These are phyloP conservation scores for Monosporascus sp. DNA, from an alignment of 2,329 filamentous ascomycete genomes.

Conservation along the genomic window DNA sequence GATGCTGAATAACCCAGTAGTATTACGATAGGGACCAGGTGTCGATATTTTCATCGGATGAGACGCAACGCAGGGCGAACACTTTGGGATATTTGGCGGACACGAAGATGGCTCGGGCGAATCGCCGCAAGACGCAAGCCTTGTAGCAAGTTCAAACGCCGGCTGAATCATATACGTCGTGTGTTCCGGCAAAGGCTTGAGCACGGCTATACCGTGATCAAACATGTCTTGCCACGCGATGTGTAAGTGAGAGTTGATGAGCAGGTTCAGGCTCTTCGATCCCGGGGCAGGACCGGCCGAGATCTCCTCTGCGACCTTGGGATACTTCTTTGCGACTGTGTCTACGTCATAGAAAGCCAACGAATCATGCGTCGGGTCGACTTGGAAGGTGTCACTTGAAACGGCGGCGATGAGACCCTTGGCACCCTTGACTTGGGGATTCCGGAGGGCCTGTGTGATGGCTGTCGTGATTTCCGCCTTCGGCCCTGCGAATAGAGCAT, in stretches of 20 bases:
- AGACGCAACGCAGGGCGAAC: slow-evolving; percentile 65
- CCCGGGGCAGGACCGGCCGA: slow-evolving; percentile 52
- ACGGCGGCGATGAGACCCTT: slow-evolving; percentile 61
- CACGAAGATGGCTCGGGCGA: slow-evolving; percentile 72
- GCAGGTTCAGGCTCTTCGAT: slow-evolving; percentile 59
- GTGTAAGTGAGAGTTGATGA: slow-evolving; percentile 84
- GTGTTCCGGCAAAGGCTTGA: slow-evolving; percentile 73
- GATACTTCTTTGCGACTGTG: slow-evolving; percentile 61
- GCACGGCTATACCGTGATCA: slow-evolving; percentile 68
- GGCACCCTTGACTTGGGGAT: slow-evolving; percentile 47
- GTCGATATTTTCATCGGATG: slow-evolving; percentile 63
- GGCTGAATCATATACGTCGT: slow-evolving; percentile 68
- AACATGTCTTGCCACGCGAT: slow-evolving; percentile 78
- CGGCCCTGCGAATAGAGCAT: slow-evolving; percentile 68
- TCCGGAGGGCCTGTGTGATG: slow-evolving; percentile 55
- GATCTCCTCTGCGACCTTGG: slow-evolving; percentile 59
- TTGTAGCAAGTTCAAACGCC: slow-evolving; percentile 66
- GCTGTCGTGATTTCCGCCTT: slow-evolving; percentile 58
- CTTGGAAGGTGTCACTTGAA: slow-evolving; percentile 53
- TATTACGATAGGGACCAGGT: slow-evolving; percentile 64
- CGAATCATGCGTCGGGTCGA: slow-evolving; percentile 59
- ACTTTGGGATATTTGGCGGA: slow-evolving; percentile 73
- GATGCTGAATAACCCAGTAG: slow-evolving; percentile 69
- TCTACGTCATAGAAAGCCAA: slow-evolving; percentile 73
- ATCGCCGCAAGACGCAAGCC: slow-evolving; percentile 69